phyloP scores from a whole-genome alignment of 2,329 filamentous ascomycete genomes.

The Pyricularia grisea region DNA sequence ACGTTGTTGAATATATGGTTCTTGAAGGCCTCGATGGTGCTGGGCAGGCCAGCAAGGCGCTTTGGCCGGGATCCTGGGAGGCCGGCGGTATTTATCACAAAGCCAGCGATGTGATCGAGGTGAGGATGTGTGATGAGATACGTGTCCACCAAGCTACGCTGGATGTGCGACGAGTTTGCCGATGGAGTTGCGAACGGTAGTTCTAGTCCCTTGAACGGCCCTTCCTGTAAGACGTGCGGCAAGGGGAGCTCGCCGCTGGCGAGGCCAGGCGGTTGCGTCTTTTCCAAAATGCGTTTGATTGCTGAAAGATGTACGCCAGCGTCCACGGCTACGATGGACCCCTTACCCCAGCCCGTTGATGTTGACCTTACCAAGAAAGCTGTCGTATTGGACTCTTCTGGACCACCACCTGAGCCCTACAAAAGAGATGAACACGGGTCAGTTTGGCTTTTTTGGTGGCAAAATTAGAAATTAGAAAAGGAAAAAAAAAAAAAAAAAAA shows the following conservation, averaged over 20 bases:
- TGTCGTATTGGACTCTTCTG: slow-evolving; percentile 81
- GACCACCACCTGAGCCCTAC: slow-evolving; percentile 83
- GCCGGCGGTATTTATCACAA: slow-evolving; percentile 88
- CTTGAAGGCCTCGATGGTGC: slow-evolving; percentile 88
- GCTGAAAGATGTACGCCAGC: slow-evolving; percentile 82
- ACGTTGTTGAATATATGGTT: slow-evolving; percentile 94
- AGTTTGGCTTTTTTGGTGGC: neutral
- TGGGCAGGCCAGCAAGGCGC: slow-evolving; percentile 73
- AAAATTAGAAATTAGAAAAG: too few relatives aligned
- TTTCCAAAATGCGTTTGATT: slow-evolving; percentile 69
- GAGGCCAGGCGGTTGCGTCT: slow-evolving; percentile 30
- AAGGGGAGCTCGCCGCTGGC: slow-evolving; percentile 23
- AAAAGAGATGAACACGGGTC: neutral
- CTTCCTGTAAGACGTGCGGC: slow-evolving; percentile 49
- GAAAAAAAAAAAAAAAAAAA: too few relatives aligned
- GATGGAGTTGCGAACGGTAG: slow-evolving; percentile 56
- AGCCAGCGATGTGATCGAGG: slow-evolving; percentile 84
- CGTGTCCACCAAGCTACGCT: slow-evolving; percentile 70
- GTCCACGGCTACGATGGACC: slow-evolving; percentile 85
- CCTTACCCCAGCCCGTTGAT: slow-evolving; percentile 67
- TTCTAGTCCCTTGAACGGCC: slow-evolving; percentile 73
- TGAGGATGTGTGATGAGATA: slow-evolving; percentile 97
- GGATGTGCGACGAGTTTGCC: slow-evolving; percentile 74
- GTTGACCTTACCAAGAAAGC: slow-evolving; percentile 81
- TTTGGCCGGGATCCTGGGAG: slow-evolving; percentile 76